These are phyloP conservation scores for Fusarium humuli DNA, from an alignment of 2,329 filamentous ascomycete genomes.

Conservation along the genomic window DNA sequence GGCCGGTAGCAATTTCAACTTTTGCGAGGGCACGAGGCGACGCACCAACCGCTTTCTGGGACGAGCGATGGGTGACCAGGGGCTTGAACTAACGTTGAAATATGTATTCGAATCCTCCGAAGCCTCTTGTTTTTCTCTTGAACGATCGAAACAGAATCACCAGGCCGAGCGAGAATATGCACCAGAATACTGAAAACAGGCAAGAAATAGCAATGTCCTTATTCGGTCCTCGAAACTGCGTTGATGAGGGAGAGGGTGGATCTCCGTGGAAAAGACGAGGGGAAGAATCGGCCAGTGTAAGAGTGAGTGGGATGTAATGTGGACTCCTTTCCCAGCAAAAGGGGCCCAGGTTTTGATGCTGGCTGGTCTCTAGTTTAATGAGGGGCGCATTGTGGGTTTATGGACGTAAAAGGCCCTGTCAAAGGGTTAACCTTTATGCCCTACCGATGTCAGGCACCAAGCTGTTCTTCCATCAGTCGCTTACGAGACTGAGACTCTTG, in stretches of 20 bases:
- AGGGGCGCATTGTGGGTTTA: constrained; percentile 38
- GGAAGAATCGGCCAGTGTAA: constrained; percentile 36
- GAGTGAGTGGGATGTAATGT: constrained; percentile 40
- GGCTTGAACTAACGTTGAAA: constrained; percentile 20
- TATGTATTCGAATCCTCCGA: constrained; percentile 12
- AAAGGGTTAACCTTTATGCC: constrained; percentile 32
- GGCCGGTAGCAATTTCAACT: constrained; percentile 35
- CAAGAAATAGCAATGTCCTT: constrained; percentile 27
- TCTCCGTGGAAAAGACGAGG: constrained; percentile 29
- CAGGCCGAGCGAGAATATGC: neutral
- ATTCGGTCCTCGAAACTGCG: constrained; percentile 19
- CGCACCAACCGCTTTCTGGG: constrained; percentile 38
- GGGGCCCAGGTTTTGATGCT: constrained; percentile 37
- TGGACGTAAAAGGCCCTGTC: constrained; percentile 28
- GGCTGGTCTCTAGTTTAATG: constrained; percentile 37
- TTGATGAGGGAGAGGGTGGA: constrained; percentile 37
- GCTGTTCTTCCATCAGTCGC: constrained; percentile 11
- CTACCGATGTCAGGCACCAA: constrained; percentile 36
- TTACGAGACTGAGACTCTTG: constrained; percentile 36
- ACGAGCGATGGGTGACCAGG: constrained; percentile 32
- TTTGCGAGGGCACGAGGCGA: constrained; percentile 38
- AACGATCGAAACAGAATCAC: constrained; percentile 11
- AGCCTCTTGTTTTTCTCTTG: constrained; percentile 4
- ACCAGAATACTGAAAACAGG: constrained; percentile 4
- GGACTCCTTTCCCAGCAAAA: constrained; percentile 39